Evolutionary conservation across 345 rosid genomes (phyloP).

Genomic region (Citrus medica): DNA sequence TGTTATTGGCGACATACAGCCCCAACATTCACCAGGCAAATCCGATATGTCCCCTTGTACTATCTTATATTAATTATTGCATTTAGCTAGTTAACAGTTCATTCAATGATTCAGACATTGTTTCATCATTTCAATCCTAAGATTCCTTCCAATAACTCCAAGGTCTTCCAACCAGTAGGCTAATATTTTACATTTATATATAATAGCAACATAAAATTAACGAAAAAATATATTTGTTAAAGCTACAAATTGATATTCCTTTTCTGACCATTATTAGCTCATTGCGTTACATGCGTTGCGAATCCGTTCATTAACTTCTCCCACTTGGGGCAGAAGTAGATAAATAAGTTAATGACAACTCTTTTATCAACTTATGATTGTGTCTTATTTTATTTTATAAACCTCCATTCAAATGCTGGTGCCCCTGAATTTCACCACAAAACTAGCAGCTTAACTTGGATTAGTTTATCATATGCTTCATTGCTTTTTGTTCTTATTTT

Average conservation of each 20-base stretch:
- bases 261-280: neutral
- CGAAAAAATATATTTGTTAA: neutral
- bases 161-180: neutral
- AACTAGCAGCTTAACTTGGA: neutral
- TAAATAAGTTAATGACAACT: neutral
- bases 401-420: neutral
- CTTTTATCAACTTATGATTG: neutral
- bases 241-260: neutral
- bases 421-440: constrained; percentile 3
- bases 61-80: neutral
- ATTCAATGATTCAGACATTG: neutral
- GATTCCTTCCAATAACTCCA: constrained; percentile 11
- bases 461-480: neutral
- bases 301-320: neutral
- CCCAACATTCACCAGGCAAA: neutral
- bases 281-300: neutral
- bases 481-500: neutral
- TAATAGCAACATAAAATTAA: neutral
- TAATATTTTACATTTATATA: neutral
- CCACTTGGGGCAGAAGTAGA: neutral
- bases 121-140: constrained; percentile 8
- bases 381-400: neutral
- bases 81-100: neutral
- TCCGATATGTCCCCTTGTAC: neutral
- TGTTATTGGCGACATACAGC: neutral